A percentile compares a stretch with the other conserved stretches of the same genome.
Conservation (phyloP, 306 rosid genomes). For the Citrullus amarus region DNA sequence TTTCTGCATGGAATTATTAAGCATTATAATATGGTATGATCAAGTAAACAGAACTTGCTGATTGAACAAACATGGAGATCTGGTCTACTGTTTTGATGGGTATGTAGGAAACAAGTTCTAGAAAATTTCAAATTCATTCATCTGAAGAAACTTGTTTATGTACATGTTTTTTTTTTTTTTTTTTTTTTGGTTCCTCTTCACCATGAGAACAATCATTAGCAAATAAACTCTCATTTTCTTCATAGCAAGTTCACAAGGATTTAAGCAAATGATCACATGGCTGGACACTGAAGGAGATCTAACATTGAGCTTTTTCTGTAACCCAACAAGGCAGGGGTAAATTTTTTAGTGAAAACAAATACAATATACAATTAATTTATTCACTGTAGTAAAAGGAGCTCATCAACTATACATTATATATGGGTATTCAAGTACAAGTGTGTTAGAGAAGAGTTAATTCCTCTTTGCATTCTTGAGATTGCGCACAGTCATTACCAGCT, state of each 20-base stretch:
- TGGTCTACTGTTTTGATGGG: neutral
- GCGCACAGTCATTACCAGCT: conserved; percentile 81
- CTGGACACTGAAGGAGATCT: neutral
- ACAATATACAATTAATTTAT: conserved; percentile 5
- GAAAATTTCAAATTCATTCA: neutral
- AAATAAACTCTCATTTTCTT: neutral
- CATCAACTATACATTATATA: conserved; percentile 4
- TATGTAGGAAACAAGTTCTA: neutral
- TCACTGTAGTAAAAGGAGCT: neutral
- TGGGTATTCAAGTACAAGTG: neutral
- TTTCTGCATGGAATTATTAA: neutral
- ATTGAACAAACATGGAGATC: neutral
- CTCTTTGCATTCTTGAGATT: conserved; percentile 52
- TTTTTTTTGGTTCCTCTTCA: neutral
- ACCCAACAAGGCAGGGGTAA: neutral
- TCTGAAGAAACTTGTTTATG: neutral
- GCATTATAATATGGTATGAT: neutral
- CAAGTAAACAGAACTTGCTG: neutral
- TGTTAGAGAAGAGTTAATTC: conserved; percentile 10
- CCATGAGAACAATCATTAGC: neutral
- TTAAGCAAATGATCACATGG: neutral
- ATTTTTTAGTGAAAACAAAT: neutral
- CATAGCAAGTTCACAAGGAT: neutral
- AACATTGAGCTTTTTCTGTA: neutral
- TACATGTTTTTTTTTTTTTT: neutral